These are phyloP conservation scores for Papiliotrema nemorosa DNA, from an alignment of 1,284 basidiomycete species.

Conservation along the genomic window DNA sequence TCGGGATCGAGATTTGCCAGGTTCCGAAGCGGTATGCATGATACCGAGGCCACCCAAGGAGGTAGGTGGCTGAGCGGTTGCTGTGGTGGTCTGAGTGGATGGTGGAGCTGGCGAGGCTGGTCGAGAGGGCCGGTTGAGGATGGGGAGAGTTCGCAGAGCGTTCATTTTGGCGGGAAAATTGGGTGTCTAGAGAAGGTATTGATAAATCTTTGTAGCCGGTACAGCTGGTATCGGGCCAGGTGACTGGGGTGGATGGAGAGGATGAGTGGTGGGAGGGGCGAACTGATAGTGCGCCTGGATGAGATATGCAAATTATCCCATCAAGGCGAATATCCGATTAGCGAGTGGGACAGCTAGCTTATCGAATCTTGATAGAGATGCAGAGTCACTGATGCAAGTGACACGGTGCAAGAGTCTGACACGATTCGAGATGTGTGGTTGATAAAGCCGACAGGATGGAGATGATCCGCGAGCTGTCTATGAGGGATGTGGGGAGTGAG, in stretches of 20 bases:
- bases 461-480: slow-evolving; percentile 3
- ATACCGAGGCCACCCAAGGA: slow-evolving; percentile 11
- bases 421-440: no score
- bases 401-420: no score
- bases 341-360: no score
- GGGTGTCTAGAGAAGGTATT: not conserved
- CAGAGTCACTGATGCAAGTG: no score
- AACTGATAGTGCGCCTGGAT: not conserved
- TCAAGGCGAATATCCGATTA: slow-evolving; percentile 4
- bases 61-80: slow-evolving; percentile 15
- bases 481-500: slow-evolving; percentile 11
- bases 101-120: slow-evolving; percentile 43
- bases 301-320: slow-evolving; percentile 23
- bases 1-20: slow-evolving; percentile 24
- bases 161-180: slow-evolving; percentile 35
- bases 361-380: no score
- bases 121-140: slow-evolving; percentile 49
- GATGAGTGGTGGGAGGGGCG: not conserved
- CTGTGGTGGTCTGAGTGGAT: slow-evolving; percentile 22
- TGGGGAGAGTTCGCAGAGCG: slow-evolving; percentile 47
- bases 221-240: no score
- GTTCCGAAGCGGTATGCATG: slow-evolving; percentile 9
- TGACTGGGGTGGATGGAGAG: not conserved
- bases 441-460: not conserved
- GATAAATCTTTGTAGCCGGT: slow-evolving; percentile 1